These are phyloP conservation scores for Schizophyllum commune DNA, from an alignment of 1,284 basidiomycete species.

Conservation along the genomic window DNA sequence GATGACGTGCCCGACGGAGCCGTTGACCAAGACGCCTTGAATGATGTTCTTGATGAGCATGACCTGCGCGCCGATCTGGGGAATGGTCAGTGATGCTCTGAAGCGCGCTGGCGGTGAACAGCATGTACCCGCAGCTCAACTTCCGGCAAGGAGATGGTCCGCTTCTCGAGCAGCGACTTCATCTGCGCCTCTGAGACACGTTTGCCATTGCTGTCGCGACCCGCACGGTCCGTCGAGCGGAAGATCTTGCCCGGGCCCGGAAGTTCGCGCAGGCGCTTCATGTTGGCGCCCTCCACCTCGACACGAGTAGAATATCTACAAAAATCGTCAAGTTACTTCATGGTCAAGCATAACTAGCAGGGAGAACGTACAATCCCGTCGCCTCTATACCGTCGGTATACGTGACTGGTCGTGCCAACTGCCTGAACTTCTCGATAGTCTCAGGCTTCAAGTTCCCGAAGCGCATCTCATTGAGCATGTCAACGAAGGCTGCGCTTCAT, in stretches of 20 bases:
- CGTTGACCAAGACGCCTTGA: conserved; percentile 82
- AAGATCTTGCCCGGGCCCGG: conserved; percentile 28
- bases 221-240: conserved; percentile 23
- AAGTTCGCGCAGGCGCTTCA: conserved; percentile 46
- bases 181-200: conserved; percentile 18
- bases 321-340: conserved; percentile 3
- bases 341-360: background rate
- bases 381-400: conserved; percentile 73
- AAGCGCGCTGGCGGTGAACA: conserved; percentile 1
- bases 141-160: background rate
- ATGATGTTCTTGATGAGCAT: conserved; percentile 68
- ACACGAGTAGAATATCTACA: conserved; percentile 70
- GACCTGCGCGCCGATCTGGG: conserved; percentile 52
- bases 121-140: conserved; percentile 24
- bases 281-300: conserved; percentile 80
- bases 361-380: conserved; percentile 61
- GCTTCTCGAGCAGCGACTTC: conserved; percentile 22
- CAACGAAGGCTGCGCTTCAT: conserved; percentile 59
- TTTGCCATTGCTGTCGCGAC: conserved; percentile 24
- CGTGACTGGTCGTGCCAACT: conserved; percentile 55
- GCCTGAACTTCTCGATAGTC: conserved; percentile 51
- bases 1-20: conserved; percentile 68
- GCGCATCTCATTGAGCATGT: conserved; percentile 91
- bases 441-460: conserved; percentile 57
- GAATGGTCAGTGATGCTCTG: conserved; percentile 13